phyloP scores from a whole-genome alignment of 768 basidiomycete species.

The Cubamyces sp. region DNA sequence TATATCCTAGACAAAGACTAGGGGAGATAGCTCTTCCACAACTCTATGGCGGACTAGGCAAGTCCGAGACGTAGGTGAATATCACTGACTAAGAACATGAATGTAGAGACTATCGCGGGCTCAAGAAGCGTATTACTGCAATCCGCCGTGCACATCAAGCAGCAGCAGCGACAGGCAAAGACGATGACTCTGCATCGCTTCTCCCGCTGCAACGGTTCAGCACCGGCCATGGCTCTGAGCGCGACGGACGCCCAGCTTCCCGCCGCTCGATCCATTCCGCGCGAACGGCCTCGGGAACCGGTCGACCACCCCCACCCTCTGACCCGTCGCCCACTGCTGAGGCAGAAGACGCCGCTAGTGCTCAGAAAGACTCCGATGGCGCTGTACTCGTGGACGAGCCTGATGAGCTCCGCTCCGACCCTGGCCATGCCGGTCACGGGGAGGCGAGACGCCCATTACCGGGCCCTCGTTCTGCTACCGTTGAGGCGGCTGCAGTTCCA shows the following conservation, averaged over 20 bases:
- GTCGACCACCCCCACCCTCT: no score
- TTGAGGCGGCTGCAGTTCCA: background rate
- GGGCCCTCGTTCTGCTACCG: background rate
- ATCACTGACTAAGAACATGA: conserved; percentile 3
- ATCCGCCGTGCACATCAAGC: conserved; percentile 43
- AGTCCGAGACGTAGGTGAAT: background rate
- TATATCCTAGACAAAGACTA: no score
- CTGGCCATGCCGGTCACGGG: background rate
- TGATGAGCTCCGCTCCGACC: background rate
- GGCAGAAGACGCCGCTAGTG: background rate
- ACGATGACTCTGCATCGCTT: background rate
- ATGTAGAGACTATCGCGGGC: conserved; percentile 67
- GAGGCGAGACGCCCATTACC: background rate
- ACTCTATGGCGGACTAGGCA: no score
- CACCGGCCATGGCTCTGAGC: conserved; percentile 3
- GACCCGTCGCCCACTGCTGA: background rate
- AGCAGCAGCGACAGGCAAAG: background rate
- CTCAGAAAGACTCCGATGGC: background rate
- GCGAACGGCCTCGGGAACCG: background rate
- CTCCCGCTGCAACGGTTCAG: conserved; percentile 14
- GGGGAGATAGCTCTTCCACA: no score
- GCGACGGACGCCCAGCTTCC: background rate
- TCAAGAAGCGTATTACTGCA: conserved; percentile 67
- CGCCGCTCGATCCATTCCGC: background rate
- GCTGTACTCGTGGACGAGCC: background rate